Percentiles rank a stretch among this genome's conserved stretches.
phyloP scores from a whole-genome alignment of 176 grass and related monocot genomes.

The barley (Hordeum vulgare) region DNA sequence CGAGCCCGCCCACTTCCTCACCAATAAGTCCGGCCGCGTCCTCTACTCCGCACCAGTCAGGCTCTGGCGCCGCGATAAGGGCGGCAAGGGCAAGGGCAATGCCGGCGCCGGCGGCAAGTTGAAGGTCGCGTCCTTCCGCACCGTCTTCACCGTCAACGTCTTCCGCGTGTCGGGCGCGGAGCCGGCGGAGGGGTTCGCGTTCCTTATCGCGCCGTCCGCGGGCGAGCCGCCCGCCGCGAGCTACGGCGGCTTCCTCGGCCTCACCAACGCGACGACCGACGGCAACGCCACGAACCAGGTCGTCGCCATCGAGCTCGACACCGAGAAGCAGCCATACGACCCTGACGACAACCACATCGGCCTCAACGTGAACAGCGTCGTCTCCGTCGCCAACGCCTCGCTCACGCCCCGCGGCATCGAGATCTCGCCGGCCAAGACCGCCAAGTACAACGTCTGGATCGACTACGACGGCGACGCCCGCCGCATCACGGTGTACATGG shows the following conservation, averaged over 20 bases:
- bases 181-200: slow-evolving; percentile 75
- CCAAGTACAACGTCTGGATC: slow-evolving; percentile 72
- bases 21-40: slow-evolving; percentile 61
- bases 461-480: slow-evolving; percentile 60
- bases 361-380: slow-evolving; percentile 70
- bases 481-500: slow-evolving; percentile 52
- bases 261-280: slow-evolving; percentile 53
- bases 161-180: neutral
- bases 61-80: slow-evolving; percentile 38
- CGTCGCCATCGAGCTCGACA: slow-evolving; percentile 90
- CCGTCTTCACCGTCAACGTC: slow-evolving; percentile 69
- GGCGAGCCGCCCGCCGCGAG: slow-evolving; percentile 28
- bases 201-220: slow-evolving; percentile 41
- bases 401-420: slow-evolving; percentile 41
- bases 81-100: neutral
- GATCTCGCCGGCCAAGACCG: slow-evolving; percentile 31
- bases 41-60: slow-evolving; percentile 32
- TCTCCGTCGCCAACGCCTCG: slow-evolving; percentile 33
- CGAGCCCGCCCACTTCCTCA: slow-evolving; percentile 18
- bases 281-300: slow-evolving; percentile 44
- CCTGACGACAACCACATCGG: slow-evolving; percentile 84
- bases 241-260: slow-evolving; percentile 52
- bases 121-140: slow-evolving; percentile 54
- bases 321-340: slow-evolving; percentile 60
- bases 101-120: neutral